A percentile compares a stretch with the other conserved stretches of the same genome.
Evolutionary conservation across 164 flowering plant genomes (phyloP).

Genomic region (Kalanchoe fedtschenkoi): DNA sequence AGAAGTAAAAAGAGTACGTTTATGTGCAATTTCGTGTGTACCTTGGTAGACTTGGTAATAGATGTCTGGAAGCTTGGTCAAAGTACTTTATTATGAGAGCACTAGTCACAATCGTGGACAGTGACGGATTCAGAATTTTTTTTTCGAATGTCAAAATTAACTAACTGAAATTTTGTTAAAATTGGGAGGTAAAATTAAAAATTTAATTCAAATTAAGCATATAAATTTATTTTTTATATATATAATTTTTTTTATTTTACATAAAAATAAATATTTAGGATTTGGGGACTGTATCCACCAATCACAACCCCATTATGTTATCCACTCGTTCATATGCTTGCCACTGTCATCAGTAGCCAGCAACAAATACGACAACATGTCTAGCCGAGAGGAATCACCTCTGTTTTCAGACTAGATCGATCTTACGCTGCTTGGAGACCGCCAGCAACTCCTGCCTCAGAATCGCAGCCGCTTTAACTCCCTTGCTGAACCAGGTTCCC

Average conservation of each 20-base stretch:
- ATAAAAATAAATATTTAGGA: background rate
- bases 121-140: too few relatives aligned
- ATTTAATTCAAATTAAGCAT: too few relatives aligned
- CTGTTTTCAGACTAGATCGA: background rate
- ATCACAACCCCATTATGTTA: background rate
- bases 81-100: too few relatives aligned
- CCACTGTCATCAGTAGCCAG: conserved; percentile 4
- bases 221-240: background rate
- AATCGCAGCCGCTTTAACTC: background rate
- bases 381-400: background rate
- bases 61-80: too few relatives aligned
- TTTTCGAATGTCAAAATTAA: too few relatives aligned
- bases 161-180: too few relatives aligned
- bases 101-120: too few relatives aligned
- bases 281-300: background rate
- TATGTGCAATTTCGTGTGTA: too few relatives aligned
- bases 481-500: conserved; percentile 4
- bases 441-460: background rate
- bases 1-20: too few relatives aligned
- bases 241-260: too few relatives aligned
- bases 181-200: too few relatives aligned
- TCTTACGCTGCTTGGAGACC: background rate
- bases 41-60: too few relatives aligned
- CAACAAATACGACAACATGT: conserved; percentile 3
- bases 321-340: background rate